Conservation (phyloP, 2,329 filamentous ascomycete species). For the Aspergillus nomiae region DNA sequence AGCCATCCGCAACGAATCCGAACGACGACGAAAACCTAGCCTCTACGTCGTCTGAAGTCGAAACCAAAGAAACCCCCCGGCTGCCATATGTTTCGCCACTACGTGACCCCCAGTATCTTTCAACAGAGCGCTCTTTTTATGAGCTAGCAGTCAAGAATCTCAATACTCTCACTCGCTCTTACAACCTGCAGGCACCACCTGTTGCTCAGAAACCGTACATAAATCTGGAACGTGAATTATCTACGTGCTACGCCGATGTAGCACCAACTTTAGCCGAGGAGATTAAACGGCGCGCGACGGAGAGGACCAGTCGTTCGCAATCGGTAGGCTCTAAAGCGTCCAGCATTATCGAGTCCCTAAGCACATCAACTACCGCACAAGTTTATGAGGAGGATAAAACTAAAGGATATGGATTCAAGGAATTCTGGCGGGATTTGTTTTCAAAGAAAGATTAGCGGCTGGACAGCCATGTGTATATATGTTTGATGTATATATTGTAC, state of each 20-base stretch:
- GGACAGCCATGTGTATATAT: constrained; percentile 3
- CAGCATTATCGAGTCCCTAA: constrained; percentile 65
- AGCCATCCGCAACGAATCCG: constrained; percentile 21
- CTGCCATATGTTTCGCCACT: constrained; percentile 62
- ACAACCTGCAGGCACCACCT: constrained; percentile 92
- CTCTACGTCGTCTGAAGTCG: neutral
- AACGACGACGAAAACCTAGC: constrained; percentile 29
- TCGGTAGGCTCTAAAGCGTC: constrained; percentile 33
- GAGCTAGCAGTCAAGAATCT: constrained; percentile 74
- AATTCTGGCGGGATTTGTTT: constrained; percentile 88
- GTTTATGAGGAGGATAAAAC: constrained; percentile 74
- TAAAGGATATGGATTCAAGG: constrained; percentile 76
- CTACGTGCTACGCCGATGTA: constrained; percentile 79
- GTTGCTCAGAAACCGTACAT: constrained; percentile 94
- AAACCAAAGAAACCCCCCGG: constrained; percentile 17
- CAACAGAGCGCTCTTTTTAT: constrained; percentile 73
- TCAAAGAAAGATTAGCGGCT: constrained; percentile 23
- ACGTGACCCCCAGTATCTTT: constrained; percentile 76
- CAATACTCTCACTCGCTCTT: constrained; percentile 78
- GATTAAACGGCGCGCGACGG: constrained; percentile 69
- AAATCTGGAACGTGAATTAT: constrained; percentile 77
- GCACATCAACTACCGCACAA: constrained; percentile 48
- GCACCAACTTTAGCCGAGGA: constrained; percentile 73
- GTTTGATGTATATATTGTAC: constrained; percentile 14
- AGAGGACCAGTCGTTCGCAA: constrained; percentile 43